Evolutionary conservation across 306 rosid species (phyloP).

Genomic region (Castanopsis chinensis): DNA sequence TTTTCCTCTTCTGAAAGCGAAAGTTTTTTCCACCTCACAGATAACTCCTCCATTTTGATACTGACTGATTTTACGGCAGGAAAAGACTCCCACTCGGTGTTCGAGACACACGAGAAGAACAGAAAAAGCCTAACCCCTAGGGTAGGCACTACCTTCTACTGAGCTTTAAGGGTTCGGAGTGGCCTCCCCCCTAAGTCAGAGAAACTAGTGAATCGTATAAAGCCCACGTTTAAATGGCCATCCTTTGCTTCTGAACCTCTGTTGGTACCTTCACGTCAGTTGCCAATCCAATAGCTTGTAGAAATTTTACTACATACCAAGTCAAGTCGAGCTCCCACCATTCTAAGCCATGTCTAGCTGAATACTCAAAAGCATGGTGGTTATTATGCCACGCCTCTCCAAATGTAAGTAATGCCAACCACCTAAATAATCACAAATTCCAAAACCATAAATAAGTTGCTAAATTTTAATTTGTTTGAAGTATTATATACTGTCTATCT

Average conservation of each 20-base stretch:
- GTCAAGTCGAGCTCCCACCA: slow-evolving; percentile 97
- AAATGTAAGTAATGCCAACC: slow-evolving; percentile 81
- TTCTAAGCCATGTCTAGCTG: slow-evolving; percentile 82
- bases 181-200: too few species aligned
- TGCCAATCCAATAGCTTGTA: slow-evolving; percentile 71
- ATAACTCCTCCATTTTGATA: too few species aligned
- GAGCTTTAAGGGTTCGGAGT: too few species aligned
- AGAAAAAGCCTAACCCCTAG: too few species aligned
- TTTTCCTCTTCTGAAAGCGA: too few species aligned
- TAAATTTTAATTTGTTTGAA: background rate
- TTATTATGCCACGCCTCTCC: slow-evolving; percentile 97
- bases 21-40: too few species aligned
- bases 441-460: background rate
- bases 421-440: slow-evolving; percentile 41
- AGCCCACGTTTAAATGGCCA: slow-evolving; percentile 26
- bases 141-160: too few species aligned
- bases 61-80: too few species aligned
- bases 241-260: slow-evolving; percentile 55
- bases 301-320: slow-evolving; percentile 66
- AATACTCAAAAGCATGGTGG: slow-evolving; percentile 92
- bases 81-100: too few species aligned
- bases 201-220: too few species aligned
- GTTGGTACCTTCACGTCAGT: slow-evolving; percentile 69
- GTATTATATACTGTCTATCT: background rate
- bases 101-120: too few species aligned